Percentiles rank a stretch among this genome's conserved stretches.
phyloP scores from a whole-genome alignment of 2,329 filamentous ascomycete species.

The Clonostachys sp. region DNA sequence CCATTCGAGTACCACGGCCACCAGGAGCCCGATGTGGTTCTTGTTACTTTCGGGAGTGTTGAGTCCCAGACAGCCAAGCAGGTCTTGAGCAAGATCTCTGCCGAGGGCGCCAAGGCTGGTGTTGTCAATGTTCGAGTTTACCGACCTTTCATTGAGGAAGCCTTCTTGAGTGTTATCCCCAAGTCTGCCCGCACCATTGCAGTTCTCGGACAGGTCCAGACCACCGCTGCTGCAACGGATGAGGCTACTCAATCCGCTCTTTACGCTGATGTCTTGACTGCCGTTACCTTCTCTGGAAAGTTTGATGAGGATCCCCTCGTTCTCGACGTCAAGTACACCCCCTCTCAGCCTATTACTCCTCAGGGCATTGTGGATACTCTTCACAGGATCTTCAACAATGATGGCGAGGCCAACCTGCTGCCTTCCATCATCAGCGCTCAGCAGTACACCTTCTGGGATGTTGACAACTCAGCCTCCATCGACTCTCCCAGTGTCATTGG shows the following conservation, averaged over 20 bases:
- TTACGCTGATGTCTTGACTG: conserved; percentile 85
- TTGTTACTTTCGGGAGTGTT: conserved; percentile 89
- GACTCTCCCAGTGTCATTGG: conserved; percentile 59
- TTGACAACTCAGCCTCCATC: conserved; percentile 67
- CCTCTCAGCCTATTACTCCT: conserved; percentile 54
- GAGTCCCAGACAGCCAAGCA: conserved; percentile 85
- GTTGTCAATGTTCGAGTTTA: conserved; percentile 91
- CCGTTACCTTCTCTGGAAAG: conserved; percentile 72
- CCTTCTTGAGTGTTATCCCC: conserved; percentile 80
- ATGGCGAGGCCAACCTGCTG: conserved; percentile 38
- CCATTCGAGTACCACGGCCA: conserved; percentile 95
- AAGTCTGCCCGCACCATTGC: conserved; percentile 70
- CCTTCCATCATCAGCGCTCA: conserved; percentile 53
- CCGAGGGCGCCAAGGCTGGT: conserved; percentile 73
- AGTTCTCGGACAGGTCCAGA: conserved; percentile 83
- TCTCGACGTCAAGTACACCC: conserved; percentile 85
- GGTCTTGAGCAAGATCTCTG: conserved; percentile 67
- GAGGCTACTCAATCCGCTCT: conserved; percentile 75
- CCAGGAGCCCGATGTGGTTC: conserved; percentile 69
- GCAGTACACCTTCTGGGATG: conserved; percentile 93
- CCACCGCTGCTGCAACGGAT: conserved; percentile 70
- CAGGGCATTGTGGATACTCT: conserved; percentile 46
- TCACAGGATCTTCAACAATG: conserved; percentile 47
- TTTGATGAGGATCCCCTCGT: conserved; percentile 61
- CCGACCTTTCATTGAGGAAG: conserved; percentile 91